Percentiles rank a stretch among this genome's conserved stretches.
Conservation (phyloP, 2,329 filamentous ascomycete genomes). For the Macrophomina tecta region DNA sequence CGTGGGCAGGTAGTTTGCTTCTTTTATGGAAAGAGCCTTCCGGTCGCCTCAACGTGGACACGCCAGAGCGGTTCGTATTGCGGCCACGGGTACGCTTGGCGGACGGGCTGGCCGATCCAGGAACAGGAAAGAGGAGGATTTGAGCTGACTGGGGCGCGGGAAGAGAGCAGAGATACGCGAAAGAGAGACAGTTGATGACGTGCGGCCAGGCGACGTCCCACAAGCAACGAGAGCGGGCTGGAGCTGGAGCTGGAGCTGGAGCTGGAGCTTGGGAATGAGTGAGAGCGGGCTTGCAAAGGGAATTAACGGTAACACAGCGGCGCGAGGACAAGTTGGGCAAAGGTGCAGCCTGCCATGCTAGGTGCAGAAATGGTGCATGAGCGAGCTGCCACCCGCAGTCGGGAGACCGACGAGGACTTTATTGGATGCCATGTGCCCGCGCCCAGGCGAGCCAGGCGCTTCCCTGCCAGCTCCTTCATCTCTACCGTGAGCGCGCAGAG, state of each 20-base stretch:
- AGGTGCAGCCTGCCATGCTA: conserved; percentile 8
- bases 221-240: neutral
- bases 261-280: neutral
- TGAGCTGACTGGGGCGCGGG: conserved; percentile 10
- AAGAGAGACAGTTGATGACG: conserved; percentile 20
- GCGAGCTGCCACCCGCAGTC: neutral
- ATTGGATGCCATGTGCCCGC: conserved; percentile 14
- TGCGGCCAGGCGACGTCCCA: conserved; percentile 25
- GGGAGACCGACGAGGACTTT: conserved; percentile 15
- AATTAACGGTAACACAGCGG: conserved; percentile 14
- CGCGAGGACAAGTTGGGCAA: neutral
- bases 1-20: conserved; percentile 24
- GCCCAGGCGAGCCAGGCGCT: conserved; percentile 12
- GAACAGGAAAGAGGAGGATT: conserved; percentile 27
- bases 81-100: conserved; percentile 18
- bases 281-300: neutral
- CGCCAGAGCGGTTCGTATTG: conserved; percentile 26
- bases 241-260: neutral
- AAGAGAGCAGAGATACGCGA: neutral
- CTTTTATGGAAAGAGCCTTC: conserved; percentile 26
- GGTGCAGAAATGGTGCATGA: conserved; percentile 21
- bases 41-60: conserved; percentile 25
- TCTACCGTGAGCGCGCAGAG: neutral
- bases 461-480: conserved; percentile 10
- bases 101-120: conserved; percentile 22